Conservation (phyloP, 2,329 filamentous ascomycete genomes). For the Fusarium falciforme region DNA sequence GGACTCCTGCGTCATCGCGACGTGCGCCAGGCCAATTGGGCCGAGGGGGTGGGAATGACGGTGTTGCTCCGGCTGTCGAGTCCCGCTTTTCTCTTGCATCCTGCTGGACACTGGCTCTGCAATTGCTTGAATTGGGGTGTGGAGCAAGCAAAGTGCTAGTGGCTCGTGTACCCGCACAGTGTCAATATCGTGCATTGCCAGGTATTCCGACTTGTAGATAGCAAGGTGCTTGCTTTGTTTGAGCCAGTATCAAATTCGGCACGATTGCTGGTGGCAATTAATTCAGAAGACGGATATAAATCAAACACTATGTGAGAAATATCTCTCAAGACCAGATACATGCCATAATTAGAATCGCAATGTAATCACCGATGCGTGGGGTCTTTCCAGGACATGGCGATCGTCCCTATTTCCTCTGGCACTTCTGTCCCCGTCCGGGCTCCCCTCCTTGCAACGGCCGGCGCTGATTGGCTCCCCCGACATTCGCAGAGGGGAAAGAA, state of each 20-base stretch:
- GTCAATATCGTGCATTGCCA: not conserved
- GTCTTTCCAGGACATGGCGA: slow-evolving; percentile 15
- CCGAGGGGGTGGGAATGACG: slow-evolving; percentile 38
- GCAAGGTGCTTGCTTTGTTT: not conserved
- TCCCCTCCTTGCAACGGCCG: not conserved
- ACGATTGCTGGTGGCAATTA: not conserved
- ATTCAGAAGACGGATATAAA: not conserved
- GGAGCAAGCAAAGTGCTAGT: slow-evolving; percentile 24
- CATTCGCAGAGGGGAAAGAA: slow-evolving; percentile 32
- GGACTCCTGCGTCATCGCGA: slow-evolving; percentile 42
- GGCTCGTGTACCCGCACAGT: slow-evolving; percentile 33
- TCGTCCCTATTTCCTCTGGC: slow-evolving; percentile 25
- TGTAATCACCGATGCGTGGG: slow-evolving; percentile 16
- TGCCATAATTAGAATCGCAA: not conserved
- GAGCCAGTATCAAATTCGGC: not conserved
- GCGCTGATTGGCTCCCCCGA: slow-evolving; percentile 30
- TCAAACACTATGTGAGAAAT: not conserved
- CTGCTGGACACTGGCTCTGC: slow-evolving; percentile 21
- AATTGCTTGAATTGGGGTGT: slow-evolving; percentile 31
- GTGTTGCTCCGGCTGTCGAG: slow-evolving; percentile 21
- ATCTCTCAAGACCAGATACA: not conserved
- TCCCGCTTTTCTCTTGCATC: slow-evolving; percentile 22
- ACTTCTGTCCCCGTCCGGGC: slow-evolving; percentile 14
- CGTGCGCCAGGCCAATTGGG: slow-evolving; percentile 34
- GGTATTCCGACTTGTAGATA: slow-evolving; percentile 7